Evolutionary conservation across 805 yeast genomes (phyloP).

Genomic region (Kluyveromyces wickerhamii): DNA sequence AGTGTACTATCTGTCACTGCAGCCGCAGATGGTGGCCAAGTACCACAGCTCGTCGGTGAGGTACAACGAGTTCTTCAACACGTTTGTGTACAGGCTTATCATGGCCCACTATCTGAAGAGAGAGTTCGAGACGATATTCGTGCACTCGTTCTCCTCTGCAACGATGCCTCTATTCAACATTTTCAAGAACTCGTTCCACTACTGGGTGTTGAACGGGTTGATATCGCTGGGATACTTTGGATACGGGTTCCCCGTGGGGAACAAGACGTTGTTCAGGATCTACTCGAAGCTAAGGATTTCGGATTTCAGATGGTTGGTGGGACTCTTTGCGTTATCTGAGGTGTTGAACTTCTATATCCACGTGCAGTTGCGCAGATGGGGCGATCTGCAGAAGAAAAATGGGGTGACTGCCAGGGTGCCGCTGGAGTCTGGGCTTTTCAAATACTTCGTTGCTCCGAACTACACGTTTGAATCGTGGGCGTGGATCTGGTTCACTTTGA

Average conservation of each 20-base stretch:
- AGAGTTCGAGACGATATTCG: constrained; percentile 76
- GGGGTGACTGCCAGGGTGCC: constrained; percentile 33
- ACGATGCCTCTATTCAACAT: constrained; percentile 90
- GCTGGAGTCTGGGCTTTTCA: constrained; percentile 76
- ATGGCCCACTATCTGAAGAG: constrained; percentile 78
- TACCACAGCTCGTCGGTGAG: constrained; percentile 8
- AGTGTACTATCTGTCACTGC: constrained; percentile 39
- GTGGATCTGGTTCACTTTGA: constrained; percentile 64
- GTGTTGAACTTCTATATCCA: constrained; percentile 68
- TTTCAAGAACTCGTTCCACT: constrained; percentile 84
- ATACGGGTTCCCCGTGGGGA: constrained; percentile 35
- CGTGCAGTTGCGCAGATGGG: constrained; percentile 47
- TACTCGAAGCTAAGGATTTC: constrained; percentile 14
- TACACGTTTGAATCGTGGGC: constrained; percentile 78
- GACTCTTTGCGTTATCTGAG: constrained; percentile 53
- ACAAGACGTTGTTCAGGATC: constrained; percentile 12
- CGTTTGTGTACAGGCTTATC: constrained; percentile 37
- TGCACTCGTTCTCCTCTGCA: constrained; percentile 77
- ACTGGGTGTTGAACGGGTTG: constrained; percentile 85
- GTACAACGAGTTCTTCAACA: constrained; percentile 22
- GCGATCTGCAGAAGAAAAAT: constrained; percentile 29
- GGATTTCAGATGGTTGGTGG: constrained; percentile 29
- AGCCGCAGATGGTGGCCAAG: constrained; percentile 10
- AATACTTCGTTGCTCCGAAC: constrained; percentile 82
- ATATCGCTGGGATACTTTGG: constrained; percentile 41